Base-by-base conservation (phyloP, 805 yeast species). In the Wickerhamomyces ciferrii region DNA sequence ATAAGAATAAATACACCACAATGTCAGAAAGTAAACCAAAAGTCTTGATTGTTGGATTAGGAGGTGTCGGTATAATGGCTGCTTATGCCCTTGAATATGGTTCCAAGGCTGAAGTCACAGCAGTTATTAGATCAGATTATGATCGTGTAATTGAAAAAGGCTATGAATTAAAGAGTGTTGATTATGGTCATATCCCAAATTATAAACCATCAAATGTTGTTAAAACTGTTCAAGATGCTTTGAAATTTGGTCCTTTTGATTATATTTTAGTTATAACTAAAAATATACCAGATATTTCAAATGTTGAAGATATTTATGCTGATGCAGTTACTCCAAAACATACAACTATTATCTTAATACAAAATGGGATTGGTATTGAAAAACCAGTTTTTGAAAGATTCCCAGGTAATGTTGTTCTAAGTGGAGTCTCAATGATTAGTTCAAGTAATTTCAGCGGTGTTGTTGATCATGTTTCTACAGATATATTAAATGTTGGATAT, bases 41-140 rank as follows among this genome's bases (percentile, higher is more conserved):
- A 41, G 76, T 81, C 5, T 67, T 84, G 20, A 63, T 85, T 10
- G 71, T 87, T 23, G 95, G 95, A 3, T 70, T 86, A 43, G 96
- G 95, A 17, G 95, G 92, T 37, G 91, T 87, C 13, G 96, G 95
- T 25, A 70, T 84, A 35, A 76, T 86, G 38, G 83, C 83, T 4
- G 86, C 92, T 0, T 75, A 80, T 43, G 78, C 84, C 0, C 67
- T 87, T 35, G 76, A 74, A 50, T 58, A 59, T 35, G 69, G 72
- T 36, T 75, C 75, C 2, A 65, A 71, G 34, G 69, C 76, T 5
- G 71, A 69, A 29, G 79, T 82, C 15, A 74, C 87, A 1, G 69
- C 77, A 11, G 80, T 84, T 14, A 70, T 82, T 18, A 71, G 90
- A 57, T 76, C 85, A 17, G 82, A 79, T 54, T 83, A 78, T 60